These are phyloP conservation scores for Wallacemonas collosoma DNA, from an alignment of 208 protist genomes.

Conservation along the genomic window DNA sequence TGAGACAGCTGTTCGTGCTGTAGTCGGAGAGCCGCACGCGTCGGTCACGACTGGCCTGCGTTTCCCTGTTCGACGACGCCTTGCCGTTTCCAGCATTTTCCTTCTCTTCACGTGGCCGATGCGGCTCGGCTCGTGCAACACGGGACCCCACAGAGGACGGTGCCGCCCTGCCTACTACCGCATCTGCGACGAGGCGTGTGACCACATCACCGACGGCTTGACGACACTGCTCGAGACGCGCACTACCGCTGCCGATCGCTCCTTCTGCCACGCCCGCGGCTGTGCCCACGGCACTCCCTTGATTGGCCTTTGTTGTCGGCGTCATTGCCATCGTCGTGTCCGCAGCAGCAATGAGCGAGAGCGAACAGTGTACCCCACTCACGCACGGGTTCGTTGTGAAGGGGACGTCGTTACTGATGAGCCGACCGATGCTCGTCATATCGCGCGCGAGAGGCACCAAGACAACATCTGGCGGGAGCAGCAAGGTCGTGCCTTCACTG, in stretches of 20 bases:
- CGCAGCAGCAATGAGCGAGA: constrained; percentile 23
- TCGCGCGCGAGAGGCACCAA: constrained; percentile 34
- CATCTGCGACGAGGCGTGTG: background rate
- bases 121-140: too few relatives aligned
- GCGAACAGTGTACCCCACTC: constrained; percentile 50
- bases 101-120: too few relatives aligned
- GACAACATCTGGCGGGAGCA: constrained; percentile 4
- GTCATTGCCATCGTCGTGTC: background rate
- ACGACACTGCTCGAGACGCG: background rate
- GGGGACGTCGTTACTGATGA: constrained; percentile 36
- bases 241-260: background rate
- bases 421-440: constrained; percentile 39
- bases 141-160: background rate
- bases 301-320: background rate
- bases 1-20: constrained; percentile 59
- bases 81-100: too few relatives aligned
- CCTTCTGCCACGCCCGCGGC: background rate
- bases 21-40: constrained; percentile 45
- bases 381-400: constrained; percentile 49
- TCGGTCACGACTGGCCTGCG: background rate
- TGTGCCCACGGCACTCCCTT: background rate
- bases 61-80: too few relatives aligned
- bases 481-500: background rate
- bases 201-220: background rate
- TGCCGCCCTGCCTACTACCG: background rate